A percentile compares a stretch with the other conserved stretches of the same genome.
Evolutionary conservation across 169 alveolate species (phyloP).

Genomic region (Cryptosporidium ryanae): DNA sequence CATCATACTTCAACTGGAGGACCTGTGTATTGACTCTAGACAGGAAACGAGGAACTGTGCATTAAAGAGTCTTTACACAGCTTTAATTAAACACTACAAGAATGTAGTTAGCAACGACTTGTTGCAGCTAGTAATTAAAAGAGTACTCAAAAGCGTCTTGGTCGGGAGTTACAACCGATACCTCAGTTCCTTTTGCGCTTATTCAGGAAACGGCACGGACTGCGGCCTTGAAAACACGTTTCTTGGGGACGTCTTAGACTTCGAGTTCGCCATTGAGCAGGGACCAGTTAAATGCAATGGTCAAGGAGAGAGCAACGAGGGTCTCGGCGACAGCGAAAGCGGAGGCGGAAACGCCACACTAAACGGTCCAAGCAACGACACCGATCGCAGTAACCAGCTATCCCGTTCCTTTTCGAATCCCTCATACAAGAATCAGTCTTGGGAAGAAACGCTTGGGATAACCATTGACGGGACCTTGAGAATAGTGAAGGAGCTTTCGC

Average conservation of each 20-base stretch:
- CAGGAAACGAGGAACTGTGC: constrained; percentile 67
- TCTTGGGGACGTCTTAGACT: neutral
- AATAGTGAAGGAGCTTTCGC: constrained; percentile 32
- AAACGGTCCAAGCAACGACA: no score
- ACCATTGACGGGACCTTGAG: constrained; percentile 56
- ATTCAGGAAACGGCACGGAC: neutral
- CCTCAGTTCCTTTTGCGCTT: neutral
- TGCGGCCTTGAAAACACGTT: neutral
- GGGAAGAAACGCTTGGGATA: constrained; percentile 40
- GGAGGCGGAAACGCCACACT: no score
- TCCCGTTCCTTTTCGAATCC: neutral
- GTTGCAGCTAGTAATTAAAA: constrained; percentile 1
- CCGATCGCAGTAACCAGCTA: neutral
- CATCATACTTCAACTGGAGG: constrained; percentile 50
- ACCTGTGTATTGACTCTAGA: constrained; percentile 55
- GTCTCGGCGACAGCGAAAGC: no score
- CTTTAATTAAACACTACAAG: constrained; percentile 33
- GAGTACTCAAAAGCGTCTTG: constrained; percentile 15
- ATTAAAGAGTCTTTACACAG: constrained; percentile 28
- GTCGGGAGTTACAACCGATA: constrained; percentile 12
- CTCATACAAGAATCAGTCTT: constrained; percentile 4
- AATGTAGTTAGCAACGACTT: constrained; percentile 15
- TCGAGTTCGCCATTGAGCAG: neutral
- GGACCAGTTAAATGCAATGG: neutral
- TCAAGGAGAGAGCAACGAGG: no score